Conservation (phyloP, 495 filamentous ascomycete genomes). For the Trichoderma erinaceum region DNA sequence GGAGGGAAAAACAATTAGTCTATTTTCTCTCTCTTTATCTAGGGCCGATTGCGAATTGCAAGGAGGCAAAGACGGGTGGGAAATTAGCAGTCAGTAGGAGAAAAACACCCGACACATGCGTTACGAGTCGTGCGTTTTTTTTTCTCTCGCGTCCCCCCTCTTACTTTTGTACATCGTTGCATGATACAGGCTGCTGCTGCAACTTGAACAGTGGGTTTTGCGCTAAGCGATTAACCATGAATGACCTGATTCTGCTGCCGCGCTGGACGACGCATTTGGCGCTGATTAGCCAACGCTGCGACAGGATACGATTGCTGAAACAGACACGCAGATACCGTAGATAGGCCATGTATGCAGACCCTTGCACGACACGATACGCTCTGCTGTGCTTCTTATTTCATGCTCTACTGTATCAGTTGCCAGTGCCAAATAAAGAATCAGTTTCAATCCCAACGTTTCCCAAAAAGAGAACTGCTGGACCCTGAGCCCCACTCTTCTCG, state of each 20-base stretch:
- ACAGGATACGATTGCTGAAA: no score
- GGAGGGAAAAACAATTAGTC: neutral
- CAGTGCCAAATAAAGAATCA: no score
- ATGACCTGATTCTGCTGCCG: constrained; percentile 6
- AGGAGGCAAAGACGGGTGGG: no score
- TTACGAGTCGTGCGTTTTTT: neutral
- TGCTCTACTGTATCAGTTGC: no score
- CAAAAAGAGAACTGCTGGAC: no score
- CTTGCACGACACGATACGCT: no score
- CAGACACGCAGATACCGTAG: no score
- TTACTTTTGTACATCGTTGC: neutral
- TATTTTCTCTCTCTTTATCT: neutral
- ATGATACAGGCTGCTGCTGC: constrained; percentile 5
- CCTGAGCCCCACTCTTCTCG: no score
- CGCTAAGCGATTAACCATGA: neutral
- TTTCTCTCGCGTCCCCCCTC: neutral
- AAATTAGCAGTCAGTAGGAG: neutral
- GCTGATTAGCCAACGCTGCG: no score
- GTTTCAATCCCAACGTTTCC: no score
- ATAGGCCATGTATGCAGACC: no score
- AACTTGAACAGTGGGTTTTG: neutral
- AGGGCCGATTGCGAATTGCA: neutral
- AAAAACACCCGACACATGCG: neutral
- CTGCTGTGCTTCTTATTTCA: no score
- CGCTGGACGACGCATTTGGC: neutral